These are phyloP conservation scores for Rhododendron simsii DNA, from an alignment of 148 eudicot genomes.

Conservation along the genomic window DNA sequence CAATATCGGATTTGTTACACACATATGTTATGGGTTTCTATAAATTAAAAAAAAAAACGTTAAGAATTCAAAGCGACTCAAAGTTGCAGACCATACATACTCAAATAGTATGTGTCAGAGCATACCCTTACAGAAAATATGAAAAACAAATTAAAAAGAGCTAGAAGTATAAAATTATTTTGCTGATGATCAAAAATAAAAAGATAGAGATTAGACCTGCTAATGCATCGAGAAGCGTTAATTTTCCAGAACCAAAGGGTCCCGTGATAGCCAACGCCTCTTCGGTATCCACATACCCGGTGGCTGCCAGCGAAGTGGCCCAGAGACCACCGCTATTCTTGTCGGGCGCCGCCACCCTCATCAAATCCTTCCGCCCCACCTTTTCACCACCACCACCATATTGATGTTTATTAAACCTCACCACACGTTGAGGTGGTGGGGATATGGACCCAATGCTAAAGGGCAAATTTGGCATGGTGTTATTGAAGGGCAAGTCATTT, in stretches of 20 bases:
- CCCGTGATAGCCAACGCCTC: constrained; percentile 46
- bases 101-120: background rate
- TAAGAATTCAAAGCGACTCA: background rate
- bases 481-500: background rate
- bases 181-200: background rate
- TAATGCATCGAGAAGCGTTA: constrained; percentile 45
- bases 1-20: constrained; percentile 8
- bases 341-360: constrained; percentile 28
- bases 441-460: constrained; percentile 8
- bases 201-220: constrained; percentile 22
- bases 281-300: constrained; percentile 33
- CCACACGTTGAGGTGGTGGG: background rate
- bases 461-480: constrained; percentile 15
- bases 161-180: background rate
- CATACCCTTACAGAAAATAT: background rate
- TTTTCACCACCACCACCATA: background rate
- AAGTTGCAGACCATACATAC: background rate
- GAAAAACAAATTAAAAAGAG: background rate
- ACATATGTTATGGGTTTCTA: background rate
- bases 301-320: constrained; percentile 23
- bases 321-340: constrained; percentile 12
- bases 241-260: constrained; percentile 50
- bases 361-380: constrained; percentile 20
- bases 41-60: background rate
- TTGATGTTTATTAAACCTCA: background rate